Percentiles rank a stretch among this genome's conserved stretches.
phyloP scores from a whole-genome alignment of 2,329 filamentous ascomycete species.

The Penicillium griseofulvum region DNA sequence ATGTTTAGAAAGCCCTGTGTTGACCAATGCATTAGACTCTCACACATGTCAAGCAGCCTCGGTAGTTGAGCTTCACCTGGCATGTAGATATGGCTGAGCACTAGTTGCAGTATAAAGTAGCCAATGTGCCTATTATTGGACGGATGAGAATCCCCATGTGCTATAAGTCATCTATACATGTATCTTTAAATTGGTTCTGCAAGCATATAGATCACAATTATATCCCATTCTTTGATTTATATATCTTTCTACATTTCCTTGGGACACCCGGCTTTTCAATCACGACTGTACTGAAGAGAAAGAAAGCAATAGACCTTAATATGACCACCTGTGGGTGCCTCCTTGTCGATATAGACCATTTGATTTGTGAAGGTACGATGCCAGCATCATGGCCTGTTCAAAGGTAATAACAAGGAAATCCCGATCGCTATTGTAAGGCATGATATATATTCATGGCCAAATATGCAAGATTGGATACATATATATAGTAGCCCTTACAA shows the following conservation, averaged over 20 bases:
- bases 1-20: background rate
- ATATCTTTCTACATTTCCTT: background rate
- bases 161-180: background rate
- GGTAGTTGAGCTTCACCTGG: background rate
- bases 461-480: background rate
- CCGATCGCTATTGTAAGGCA: background rate
- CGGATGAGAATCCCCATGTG: background rate
- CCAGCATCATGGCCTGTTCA: background rate
- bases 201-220: no score
- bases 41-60: background rate
- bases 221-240: background rate
- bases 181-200: background rate
- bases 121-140: background rate
- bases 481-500: background rate
- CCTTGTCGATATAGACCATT: background rate
- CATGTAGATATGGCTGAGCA: background rate
- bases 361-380: no score
- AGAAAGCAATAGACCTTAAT: background rate
- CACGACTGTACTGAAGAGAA: background rate
- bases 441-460: background rate
- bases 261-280: no score
- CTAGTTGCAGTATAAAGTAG: background rate
- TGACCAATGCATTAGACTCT: background rate
- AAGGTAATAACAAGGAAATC: background rate
- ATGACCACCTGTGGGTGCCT: background rate